These are phyloP conservation scores for Rosa persica DNA, from an alignment of 306 rosid species.

Conservation along the genomic window DNA sequence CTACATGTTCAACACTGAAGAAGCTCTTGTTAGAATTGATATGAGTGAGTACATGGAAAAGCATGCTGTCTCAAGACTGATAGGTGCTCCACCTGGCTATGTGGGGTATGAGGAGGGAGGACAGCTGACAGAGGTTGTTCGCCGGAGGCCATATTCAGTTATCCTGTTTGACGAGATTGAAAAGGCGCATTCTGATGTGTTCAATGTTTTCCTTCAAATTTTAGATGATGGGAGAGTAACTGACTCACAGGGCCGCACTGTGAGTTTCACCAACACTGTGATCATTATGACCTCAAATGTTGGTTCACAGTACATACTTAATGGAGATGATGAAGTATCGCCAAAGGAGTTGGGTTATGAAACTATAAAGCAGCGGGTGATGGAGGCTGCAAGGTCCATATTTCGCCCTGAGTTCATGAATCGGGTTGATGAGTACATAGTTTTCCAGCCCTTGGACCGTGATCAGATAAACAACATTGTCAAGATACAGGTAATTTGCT, in stretches of 20 bases:
- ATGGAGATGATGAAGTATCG: constrained; percentile 53
- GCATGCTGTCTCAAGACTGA: constrained; percentile 87
- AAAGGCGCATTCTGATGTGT: constrained; percentile 91
- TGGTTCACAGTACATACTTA: constrained; percentile 92
- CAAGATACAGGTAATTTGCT: constrained; percentile 68
- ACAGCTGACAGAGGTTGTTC: constrained; percentile 85
- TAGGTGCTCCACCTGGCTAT: constrained; percentile 99
- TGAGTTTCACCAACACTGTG: constrained; percentile 88
- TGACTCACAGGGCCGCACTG: constrained; percentile 91
- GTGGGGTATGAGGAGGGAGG: constrained; percentile 99
- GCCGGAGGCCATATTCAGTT: constrained; percentile 91
- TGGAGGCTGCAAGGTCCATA: constrained; percentile 94
- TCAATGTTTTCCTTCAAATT: constrained; percentile 93
- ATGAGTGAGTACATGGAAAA: constrained; percentile 99
- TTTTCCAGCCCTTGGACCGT: constrained; percentile 89
- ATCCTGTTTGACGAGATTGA: constrained; percentile 95
- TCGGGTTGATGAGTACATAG: constrained; percentile 91
- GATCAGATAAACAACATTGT: constrained; percentile 82
- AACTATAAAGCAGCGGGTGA: constrained; percentile 75
- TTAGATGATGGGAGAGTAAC: constrained; percentile 96
- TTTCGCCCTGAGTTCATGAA: constrained; percentile 98
- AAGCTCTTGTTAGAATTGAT: constrained; percentile 93
- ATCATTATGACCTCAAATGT: constrained; percentile 98
- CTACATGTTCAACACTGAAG: constrained; percentile 92
- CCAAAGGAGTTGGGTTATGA: constrained; percentile 70